A percentile compares a stretch with the other conserved stretches of the same genome.
Conservation (phyloP, 2,329 filamentous ascomycete species). For the Aspergillus candidus region DNA sequence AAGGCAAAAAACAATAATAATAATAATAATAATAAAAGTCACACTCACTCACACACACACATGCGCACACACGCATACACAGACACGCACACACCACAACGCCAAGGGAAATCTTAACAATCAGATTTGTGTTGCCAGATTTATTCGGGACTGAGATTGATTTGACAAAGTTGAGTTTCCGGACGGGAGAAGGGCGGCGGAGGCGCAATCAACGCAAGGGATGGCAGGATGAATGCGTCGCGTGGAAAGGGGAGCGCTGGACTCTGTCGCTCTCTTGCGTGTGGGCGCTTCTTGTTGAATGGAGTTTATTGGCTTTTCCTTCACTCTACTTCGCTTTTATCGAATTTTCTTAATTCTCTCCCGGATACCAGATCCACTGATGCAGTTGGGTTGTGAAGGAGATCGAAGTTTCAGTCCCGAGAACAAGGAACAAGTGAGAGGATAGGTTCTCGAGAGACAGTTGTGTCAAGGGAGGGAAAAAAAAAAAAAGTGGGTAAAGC, state of each 20-base stretch:
- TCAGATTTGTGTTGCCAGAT: constrained; percentile 3
- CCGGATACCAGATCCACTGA: too few species aligned
- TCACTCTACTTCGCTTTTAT: too few species aligned
- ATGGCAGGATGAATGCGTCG: constrained; percentile 22
- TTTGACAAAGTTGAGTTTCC: constrained; percentile 16
- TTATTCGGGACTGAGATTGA: constrained; percentile 10
- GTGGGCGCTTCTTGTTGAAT: too few species aligned
- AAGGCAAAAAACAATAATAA: constrained; percentile 1
- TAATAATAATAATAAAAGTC: neutral
- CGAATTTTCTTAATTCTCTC: too few species aligned
- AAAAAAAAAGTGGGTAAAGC: constrained; percentile 1
- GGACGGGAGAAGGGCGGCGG: constrained; percentile 19
- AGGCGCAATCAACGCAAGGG: constrained; percentile 26
- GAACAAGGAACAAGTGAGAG: constrained; percentile 1
- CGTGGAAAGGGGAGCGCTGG: constrained; percentile 23
- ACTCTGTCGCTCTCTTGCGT: constrained; percentile 2
- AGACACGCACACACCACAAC: too few species aligned
- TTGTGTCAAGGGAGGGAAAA: constrained; percentile 9
- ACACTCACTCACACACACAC: constrained; percentile 8
- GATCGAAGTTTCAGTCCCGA: neutral
- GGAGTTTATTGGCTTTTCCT: constrained; percentile 1
- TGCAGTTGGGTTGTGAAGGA: too few species aligned
- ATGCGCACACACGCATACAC: neutral
- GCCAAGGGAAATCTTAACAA: constrained; percentile 11
- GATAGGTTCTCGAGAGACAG: neutral